Base-by-base conservation (phyloP, 441 rosid species). In the Gossypium trilobum region DNA sequence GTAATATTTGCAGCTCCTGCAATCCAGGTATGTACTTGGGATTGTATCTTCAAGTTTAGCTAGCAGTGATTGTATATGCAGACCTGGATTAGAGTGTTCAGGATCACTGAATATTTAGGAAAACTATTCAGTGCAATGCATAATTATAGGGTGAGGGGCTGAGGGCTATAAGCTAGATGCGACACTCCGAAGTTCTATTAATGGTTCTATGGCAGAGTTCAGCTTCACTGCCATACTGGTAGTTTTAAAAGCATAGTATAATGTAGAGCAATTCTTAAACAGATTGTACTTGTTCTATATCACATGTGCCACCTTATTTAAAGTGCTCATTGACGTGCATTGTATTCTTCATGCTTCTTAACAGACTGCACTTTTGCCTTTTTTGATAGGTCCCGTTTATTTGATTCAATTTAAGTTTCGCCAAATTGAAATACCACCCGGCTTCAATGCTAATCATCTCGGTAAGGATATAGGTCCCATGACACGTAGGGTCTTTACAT, bases 401-500 rank as follows among this genome's bases (percentile, higher is more conserved):
- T 84, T 87, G 85, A 92, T 95, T 79, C 95, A 83, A 68, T 92
- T 95, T 76, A 92, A 91, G 85, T 92, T 95, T 74, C 99, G 97
- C 67, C 97, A 88, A 81, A 83, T 86, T 74, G 97, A 91, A 86
- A 91, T 95, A 73, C 97, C 99, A 50, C 93, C 97, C 17, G 88
- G 89, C 77, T 95, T 89, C 85, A 82, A 81, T 79, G 82, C 79
- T 55, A 80, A 85, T 66, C 97, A 95, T 82, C 81, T 92, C 64
- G 99, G 99, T 92, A 86, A 62, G 83, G 22, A 14, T 23, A 20
- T 56, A 36, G 19, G 19, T 66, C 70, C 16, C 33, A 39, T 33
- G 2, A 44, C 64, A 22, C 13, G 16, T 60, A 60, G 19, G 51
- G 60, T 16, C 27, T 46, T 72, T 23, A 55, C 59, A 17, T 36